Percentiles rank a stretch among this genome's conserved stretches.
phyloP scores from a whole-genome alignment of 371 early-diverging fungal genomes.

The Syncephalis fuscata region DNA sequence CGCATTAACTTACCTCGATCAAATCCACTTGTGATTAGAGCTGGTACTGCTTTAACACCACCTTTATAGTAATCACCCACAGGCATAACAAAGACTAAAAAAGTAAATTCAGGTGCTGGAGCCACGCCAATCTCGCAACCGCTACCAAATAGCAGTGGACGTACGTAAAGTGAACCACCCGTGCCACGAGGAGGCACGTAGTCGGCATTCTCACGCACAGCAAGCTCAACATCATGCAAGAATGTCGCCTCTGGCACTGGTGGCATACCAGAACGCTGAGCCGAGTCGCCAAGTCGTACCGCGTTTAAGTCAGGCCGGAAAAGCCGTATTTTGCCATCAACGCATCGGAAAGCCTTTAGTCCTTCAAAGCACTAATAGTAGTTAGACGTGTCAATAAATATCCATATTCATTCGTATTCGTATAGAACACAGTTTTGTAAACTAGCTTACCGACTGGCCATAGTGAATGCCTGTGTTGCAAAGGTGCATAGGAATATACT shows the following conservation, averaged over 20 bases:
- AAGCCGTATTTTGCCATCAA: slow-evolving; percentile 47
- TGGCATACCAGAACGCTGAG: slow-evolving; percentile 38
- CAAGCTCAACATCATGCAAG: slow-evolving; percentile 35
- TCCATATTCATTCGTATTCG: no score
- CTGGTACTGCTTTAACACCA: slow-evolving; percentile 54
- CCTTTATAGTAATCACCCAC: slow-evolving; percentile 49
- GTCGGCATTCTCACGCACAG: slow-evolving; percentile 43
- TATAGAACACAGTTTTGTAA: no score
- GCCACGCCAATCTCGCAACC: slow-evolving; percentile 49
- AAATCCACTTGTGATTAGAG: slow-evolving; percentile 43
- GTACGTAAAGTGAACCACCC: slow-evolving; percentile 44
- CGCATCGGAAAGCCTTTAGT: slow-evolving; percentile 61
- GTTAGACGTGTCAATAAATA: no score
- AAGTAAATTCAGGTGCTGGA: slow-evolving; percentile 49
- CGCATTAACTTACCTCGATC: slow-evolving; percentile 56
- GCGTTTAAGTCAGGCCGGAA: slow-evolving; percentile 63
- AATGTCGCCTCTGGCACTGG: slow-evolving; percentile 43
- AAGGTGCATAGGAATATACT: slow-evolving; percentile 25
- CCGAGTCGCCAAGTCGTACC: slow-evolving; percentile 38
- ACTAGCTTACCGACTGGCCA: slow-evolving; percentile 48
- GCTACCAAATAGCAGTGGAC: slow-evolving; percentile 54
- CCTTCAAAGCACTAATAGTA: slow-evolving; percentile 53
- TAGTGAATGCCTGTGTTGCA: slow-evolving; percentile 49
- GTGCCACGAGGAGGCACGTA: slow-evolving; percentile 52
- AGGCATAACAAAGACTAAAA: slow-evolving; percentile 52